Evolutionary conservation across 306 rosid genomes (phyloP).

Genomic region (Sicyos baderoa): DNA sequence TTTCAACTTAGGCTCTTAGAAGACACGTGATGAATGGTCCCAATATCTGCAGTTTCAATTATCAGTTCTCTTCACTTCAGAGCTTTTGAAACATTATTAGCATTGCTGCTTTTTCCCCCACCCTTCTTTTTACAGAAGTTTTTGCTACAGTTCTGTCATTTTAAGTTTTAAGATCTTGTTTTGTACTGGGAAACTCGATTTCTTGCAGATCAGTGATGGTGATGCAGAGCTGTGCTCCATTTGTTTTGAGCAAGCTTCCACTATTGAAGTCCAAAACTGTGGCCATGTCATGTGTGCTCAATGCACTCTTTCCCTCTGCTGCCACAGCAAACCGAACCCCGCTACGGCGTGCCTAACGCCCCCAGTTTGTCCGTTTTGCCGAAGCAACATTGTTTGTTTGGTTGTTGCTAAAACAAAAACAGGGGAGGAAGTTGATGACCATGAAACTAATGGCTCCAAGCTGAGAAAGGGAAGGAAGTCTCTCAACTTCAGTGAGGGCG

Average conservation of each 20-base stretch:
- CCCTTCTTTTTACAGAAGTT: too few relatives aligned
- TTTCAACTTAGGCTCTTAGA: neutral
- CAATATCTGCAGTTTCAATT: slow-evolving; percentile 10
- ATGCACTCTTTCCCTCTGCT: slow-evolving; percentile 84
- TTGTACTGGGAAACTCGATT: neutral
- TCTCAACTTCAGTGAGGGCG: slow-evolving; percentile 58
- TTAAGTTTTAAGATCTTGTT: neutral
- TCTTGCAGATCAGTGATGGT: slow-evolving; percentile 74
- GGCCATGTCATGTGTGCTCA: slow-evolving; percentile 98
- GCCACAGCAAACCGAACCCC: slow-evolving; percentile 85
- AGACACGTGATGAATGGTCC: slow-evolving; percentile 22
- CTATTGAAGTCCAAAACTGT: slow-evolving; percentile 75
- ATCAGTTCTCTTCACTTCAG: slow-evolving; percentile 9
- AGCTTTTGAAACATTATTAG: neutral
- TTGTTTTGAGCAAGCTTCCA: slow-evolving; percentile 87
- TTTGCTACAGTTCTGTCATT: too few relatives aligned
- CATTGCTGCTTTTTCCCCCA: neutral
- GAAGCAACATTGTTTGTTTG: slow-evolving; percentile 58
- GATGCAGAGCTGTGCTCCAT: slow-evolving; percentile 81
- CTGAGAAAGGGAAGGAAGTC: slow-evolving; percentile 49
- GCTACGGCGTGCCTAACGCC: slow-evolving; percentile 52
- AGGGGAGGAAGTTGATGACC: slow-evolving; percentile 38
- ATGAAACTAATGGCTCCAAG: slow-evolving; percentile 47
- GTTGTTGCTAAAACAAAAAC: slow-evolving; percentile 43
- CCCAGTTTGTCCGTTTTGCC: slow-evolving; percentile 90